Evolutionary conservation across 371 early-diverging fungal genomes (phyloP), one percentile per base, ranked within the genome.

Genomic region (Phascolomyces articulosus): DNA sequence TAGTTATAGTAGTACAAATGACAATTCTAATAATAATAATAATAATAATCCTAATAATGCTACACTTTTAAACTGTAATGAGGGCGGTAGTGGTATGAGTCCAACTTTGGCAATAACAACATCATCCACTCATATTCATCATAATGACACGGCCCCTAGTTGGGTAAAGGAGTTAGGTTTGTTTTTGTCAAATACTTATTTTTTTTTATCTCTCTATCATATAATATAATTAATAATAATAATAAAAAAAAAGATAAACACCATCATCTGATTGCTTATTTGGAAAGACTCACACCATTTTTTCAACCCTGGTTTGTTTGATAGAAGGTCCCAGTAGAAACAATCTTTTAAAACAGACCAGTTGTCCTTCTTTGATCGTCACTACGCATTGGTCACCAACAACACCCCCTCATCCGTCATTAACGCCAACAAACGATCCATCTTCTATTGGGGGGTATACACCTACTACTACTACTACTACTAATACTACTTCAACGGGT

Each of bases 311-410:
- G 51, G 23, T 51, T 51, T 51, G 51, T 51, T 51, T 51, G 21
- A 24, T 51, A 51, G 51, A 51, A 51, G 51, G 51, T 38, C 56
- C 34, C 18, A 23, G 56, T n/a, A 55, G 56, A 29, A 55, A n/a
- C 56, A 57, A 34, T 41, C 56, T 63, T 31, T 56, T 29, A 21
- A 61, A 66, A 40, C 67, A 56, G 34, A 48, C 63, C 40, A 63
- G 63, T 40, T 63, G 63, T 9, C 63, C 63, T 20, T 56, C 55
- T 15, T 40, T 62, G 54, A 28, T 60, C 51, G 66, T 53, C 55
- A 41, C 59, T 11, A 41, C 60, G 27, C 60, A 65, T 60, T 60
- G 59, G 60, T 40, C 58, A 54, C 34, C 54, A 23, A 44, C 40
- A 34, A 38, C 60, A 26, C 55, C 59, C 21, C 64, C 55, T 55